Conservation (phyloP, 352 stramenopile species). For the Pythium angustatum region DNA sequence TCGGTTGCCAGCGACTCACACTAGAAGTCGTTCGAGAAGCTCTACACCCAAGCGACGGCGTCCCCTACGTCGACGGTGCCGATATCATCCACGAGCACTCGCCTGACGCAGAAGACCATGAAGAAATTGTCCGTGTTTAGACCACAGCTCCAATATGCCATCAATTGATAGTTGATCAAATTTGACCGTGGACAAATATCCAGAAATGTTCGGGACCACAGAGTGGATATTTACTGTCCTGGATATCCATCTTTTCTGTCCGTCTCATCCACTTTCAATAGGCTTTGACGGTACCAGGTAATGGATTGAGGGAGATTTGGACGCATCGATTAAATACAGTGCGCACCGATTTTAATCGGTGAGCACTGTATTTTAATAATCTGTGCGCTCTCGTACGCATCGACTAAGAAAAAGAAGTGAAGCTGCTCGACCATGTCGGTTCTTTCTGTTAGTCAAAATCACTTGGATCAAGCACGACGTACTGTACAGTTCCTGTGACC, state of each 20-base stretch:
- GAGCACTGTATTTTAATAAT: no score
- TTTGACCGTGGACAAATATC: background rate
- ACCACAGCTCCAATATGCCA: background rate
- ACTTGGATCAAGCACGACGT: no score
- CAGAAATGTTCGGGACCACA: background rate
- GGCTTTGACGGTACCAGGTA: no score
- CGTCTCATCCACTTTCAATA: no score
- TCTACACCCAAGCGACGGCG: background rate
- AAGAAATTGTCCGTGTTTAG: background rate
- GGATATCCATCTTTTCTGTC: background rate
- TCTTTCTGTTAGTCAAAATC: no score
- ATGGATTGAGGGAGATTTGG: no score
- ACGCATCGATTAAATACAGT: no score
- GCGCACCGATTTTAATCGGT: no score
- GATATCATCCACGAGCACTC: background rate
- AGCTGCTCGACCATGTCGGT: no score
- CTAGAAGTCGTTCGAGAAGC: background rate
- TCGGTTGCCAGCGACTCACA: background rate
- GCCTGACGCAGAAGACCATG: background rate
- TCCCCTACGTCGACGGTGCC: background rate
- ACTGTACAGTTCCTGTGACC: no score
- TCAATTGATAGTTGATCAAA: background rate
- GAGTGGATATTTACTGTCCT: background rate
- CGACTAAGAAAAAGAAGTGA: no score
- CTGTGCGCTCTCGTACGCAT: no score